A percentile compares a stretch with the other conserved stretches of the same genome.
Evolutionary conservation across 306 rosid species (phyloP).

Genomic region (Medicago arabica): DNA sequence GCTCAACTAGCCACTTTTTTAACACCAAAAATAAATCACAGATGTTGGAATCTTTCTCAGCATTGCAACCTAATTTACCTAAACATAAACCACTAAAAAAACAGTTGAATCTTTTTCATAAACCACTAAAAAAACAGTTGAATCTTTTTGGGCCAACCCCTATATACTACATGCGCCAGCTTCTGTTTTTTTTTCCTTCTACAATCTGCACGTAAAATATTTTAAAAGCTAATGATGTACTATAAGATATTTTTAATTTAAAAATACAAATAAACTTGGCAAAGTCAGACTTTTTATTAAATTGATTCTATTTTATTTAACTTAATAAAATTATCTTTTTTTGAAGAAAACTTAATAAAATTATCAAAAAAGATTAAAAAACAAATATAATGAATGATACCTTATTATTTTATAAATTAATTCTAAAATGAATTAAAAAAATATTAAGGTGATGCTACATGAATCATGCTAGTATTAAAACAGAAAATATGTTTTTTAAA

Average conservation of each 20-base stretch:
- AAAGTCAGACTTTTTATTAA: not conserved
- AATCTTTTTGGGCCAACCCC: constrained; percentile 22
- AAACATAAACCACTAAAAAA: not conserved
- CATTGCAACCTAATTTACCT: not conserved
- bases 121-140: not conserved
- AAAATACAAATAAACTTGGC: not conserved
- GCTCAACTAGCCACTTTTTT: constrained; percentile 6
- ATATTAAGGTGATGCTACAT: not conserved
- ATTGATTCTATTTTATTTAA: not conserved
- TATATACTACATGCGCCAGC: not conserved
- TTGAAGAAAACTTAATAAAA: not conserved
- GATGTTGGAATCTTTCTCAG: constrained; percentile 44
- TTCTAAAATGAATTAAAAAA: not conserved
- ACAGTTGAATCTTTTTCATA: constrained; percentile 13
- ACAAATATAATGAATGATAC: not conserved
- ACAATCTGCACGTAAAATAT: not conserved
- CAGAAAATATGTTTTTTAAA: not conserved
- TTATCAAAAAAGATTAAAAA: too few relatives aligned
- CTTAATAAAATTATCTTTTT: not conserved
- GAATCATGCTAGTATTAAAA: constrained; percentile 2
- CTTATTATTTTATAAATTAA: not conserved
- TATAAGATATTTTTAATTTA: too few relatives aligned
- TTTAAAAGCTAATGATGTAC: too few relatives aligned
- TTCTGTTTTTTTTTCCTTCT: not conserved
- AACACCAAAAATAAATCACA: not conserved